These are phyloP conservation scores for Eucalyptus caleyi DNA, from an alignment of 345 rosid genomes.

Conservation along the genomic window DNA sequence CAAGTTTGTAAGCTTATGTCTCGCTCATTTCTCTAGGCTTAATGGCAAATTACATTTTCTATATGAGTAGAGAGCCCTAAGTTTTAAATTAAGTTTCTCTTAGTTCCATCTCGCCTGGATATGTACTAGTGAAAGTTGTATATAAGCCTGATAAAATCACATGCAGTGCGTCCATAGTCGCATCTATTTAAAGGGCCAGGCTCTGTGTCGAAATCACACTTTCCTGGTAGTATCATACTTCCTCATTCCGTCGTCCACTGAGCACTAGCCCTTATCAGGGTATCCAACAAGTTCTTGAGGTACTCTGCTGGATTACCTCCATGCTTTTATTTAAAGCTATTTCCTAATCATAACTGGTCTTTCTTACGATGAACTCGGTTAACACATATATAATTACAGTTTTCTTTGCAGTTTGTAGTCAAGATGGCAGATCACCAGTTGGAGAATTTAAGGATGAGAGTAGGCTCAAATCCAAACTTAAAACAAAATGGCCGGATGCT, in stretches of 20 bases:
- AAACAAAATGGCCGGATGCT: not conserved
- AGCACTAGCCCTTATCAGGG: not conserved
- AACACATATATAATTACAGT: not conserved
- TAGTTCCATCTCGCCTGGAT: too few relatives aligned
- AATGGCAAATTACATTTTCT: too few relatives aligned
- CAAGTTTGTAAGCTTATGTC: too few relatives aligned
- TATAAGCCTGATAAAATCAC: too few relatives aligned
- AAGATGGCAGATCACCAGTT: not conserved
- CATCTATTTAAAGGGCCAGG: not conserved
- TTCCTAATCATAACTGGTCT: not conserved
- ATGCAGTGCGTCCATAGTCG: not conserved
- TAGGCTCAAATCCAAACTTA: not conserved
- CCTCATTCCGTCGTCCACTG: not conserved
- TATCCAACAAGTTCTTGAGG: not conserved
- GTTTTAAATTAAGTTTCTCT: too few relatives aligned
- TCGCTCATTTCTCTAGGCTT: too few relatives aligned
- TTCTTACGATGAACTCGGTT: not conserved
- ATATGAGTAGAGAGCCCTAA: too few relatives aligned
- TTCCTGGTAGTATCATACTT: not conserved
- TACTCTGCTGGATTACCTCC: not conserved
- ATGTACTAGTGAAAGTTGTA: too few relatives aligned
- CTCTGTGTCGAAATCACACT: not conserved
- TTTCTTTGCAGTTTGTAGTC: not conserved
- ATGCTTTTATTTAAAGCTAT: not conserved
- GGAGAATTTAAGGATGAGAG: not conserved